phyloP scores from a whole-genome alignment of 192 early-diverging fungal species.

The Lobosporangium transversale region DNA sequence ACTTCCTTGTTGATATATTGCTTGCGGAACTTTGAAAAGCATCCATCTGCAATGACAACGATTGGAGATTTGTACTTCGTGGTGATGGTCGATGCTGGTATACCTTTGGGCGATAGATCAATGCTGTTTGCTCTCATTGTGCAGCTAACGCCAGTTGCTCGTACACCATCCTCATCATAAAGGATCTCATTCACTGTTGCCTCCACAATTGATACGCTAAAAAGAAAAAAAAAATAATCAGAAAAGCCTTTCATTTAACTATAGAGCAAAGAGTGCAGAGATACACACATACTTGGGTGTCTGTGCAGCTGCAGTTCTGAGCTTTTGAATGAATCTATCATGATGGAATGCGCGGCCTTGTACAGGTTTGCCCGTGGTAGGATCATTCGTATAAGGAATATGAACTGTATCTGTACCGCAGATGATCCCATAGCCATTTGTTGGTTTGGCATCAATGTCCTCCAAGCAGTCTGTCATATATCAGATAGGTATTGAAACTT shows the following conservation, averaged over 20 bases:
- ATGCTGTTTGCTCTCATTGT: slow-evolving; percentile 39
- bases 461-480: slow-evolving; percentile 74
- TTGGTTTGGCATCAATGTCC: slow-evolving; percentile 85
- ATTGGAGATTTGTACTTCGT: slow-evolving; percentile 70
- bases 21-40: slow-evolving; percentile 93
- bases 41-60: slow-evolving; percentile 92
- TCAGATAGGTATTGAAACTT: too few relatives aligned
- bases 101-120: not conserved
- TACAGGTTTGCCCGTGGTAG: slow-evolving; percentile 57
- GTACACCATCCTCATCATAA: slow-evolving; percentile 56
- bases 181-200: slow-evolving; percentile 80
- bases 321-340: slow-evolving; percentile 88
- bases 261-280: not conserved
- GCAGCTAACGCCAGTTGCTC: slow-evolving; percentile 65
- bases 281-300: slow-evolving; percentile 60
- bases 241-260: not conserved
- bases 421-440: slow-evolving; percentile 89
- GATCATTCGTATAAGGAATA: slow-evolving; percentile 74
- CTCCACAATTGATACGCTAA: slow-evolving; percentile 80
- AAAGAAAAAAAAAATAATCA: not conserved
- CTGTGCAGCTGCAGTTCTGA: slow-evolving; percentile 71
- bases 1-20: slow-evolving; percentile 66
- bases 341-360: slow-evolving; percentile 92
- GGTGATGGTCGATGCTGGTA: not conserved
- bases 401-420: slow-evolving; percentile 67